Conservation (phyloP, 2,329 filamentous ascomycete species). For the Emmonsia crescens region DNA sequence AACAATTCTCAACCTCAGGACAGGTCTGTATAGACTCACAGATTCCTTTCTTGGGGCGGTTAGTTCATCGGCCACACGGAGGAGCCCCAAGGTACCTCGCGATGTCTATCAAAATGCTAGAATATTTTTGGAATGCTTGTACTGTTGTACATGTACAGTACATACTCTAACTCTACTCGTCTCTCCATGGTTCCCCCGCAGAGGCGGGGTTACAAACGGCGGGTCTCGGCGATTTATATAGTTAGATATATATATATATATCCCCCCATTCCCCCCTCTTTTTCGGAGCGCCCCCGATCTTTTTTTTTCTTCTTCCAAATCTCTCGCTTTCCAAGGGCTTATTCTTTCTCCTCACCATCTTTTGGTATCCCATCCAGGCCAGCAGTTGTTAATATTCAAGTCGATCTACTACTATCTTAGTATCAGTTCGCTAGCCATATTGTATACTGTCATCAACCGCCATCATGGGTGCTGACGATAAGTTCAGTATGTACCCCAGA, state of each 20-base stretch:
- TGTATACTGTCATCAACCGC: constrained; percentile 1
- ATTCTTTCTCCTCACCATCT: neutral
- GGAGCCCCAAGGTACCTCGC: neutral
- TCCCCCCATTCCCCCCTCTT: neutral
- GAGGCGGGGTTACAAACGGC: neutral
- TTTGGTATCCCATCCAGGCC: neutral
- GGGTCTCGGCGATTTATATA: neutral
- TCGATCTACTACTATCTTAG: neutral
- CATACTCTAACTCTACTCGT: no score
- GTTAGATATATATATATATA: no score
- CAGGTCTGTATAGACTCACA: no score
- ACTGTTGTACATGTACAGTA: no score
- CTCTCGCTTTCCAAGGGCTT: neutral
- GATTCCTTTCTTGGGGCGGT: no score
- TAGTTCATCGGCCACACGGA: neutral
- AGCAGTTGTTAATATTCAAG: neutral
- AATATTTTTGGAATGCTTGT: neutral
- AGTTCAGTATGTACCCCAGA: constrained; percentile 19
- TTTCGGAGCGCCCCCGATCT: neutral
- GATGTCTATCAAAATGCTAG: neutral
- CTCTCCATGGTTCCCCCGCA: neutral
- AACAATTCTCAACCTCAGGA: no score
- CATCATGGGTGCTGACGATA: constrained; percentile 29
- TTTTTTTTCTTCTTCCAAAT: neutral
- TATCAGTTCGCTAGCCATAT: neutral